Percentiles rank a stretch among this genome's conserved stretches.
Evolutionary conservation across 331 rosid species (phyloP).

Genomic region (Acacia pycnantha): DNA sequence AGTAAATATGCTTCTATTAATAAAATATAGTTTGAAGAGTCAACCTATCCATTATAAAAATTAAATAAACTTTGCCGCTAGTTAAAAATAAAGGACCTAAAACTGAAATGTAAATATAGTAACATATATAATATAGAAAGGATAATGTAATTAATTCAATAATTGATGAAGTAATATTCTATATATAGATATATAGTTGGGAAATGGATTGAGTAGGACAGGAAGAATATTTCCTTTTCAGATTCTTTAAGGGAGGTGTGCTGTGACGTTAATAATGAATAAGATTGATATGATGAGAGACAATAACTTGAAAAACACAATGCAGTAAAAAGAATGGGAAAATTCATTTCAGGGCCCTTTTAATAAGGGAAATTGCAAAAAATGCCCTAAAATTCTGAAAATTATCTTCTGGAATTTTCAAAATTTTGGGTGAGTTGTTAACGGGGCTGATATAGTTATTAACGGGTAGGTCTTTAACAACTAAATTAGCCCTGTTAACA

Average conservation of each 20-base stretch:
- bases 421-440: too few relatives aligned
- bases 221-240: conserved; percentile 23
- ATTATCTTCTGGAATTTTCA: too few relatives aligned
- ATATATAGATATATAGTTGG: neutral
- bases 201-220: neutral
- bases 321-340: conserved; percentile 6
- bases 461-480: too few relatives aligned
- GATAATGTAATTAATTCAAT: neutral
- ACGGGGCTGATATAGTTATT: too few relatives aligned
- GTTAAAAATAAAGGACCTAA: neutral
- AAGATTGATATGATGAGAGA: conserved; percentile 17
- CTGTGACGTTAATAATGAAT: conserved; percentile 11
- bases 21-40: too few relatives aligned
- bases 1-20: too few relatives aligned
- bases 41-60: too few relatives aligned
- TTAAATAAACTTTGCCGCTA: too few relatives aligned
- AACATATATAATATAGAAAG: neutral
- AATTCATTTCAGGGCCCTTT: too few relatives aligned
- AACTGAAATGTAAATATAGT: neutral
- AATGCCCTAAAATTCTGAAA: too few relatives aligned
- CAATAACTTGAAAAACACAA: conserved; percentile 11
- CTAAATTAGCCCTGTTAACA: too few relatives aligned
- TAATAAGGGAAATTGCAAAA: too few relatives aligned
- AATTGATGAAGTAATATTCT: neutral
- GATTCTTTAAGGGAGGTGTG: conserved; percentile 16